Evolutionary conservation across 2,329 filamentous ascomycete genomes (phyloP).

Genomic region (Knufia fluminis): DNA sequence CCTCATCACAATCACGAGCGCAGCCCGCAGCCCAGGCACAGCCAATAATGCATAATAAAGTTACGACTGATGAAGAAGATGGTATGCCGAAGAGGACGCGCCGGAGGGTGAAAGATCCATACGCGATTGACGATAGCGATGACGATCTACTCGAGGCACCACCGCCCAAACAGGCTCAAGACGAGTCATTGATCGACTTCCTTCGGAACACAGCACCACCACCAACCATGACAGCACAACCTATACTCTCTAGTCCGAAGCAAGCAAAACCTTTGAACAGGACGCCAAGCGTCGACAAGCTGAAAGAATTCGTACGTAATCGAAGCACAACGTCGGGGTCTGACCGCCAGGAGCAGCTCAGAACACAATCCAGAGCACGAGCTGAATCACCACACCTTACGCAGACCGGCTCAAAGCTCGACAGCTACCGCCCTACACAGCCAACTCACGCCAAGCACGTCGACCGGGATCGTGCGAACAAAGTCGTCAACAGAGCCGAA

Average conservation of each 20-base stretch:
- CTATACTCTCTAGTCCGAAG: slow-evolving; percentile 15
- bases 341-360: slow-evolving; percentile 5
- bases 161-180: slow-evolving; percentile 27
- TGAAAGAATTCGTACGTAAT: slow-evolving; percentile 16
- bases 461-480: slow-evolving; percentile 28
- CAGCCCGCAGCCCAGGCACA: slow-evolving; percentile 14
- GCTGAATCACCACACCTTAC: slow-evolving; percentile 20
- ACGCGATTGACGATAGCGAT: slow-evolving; percentile 72
- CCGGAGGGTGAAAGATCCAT: slow-evolving; percentile 74
- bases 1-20: slow-evolving; percentile 7
- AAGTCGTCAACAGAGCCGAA: slow-evolving; percentile 1
- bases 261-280: slow-evolving; percentile 10
- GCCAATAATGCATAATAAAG: slow-evolving; percentile 9
- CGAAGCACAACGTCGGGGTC: slow-evolving; percentile 1
- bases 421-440: slow-evolving; percentile 25
- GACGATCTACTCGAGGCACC: slow-evolving; percentile 52
- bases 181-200: slow-evolving; percentile 42
- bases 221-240: slow-evolving; percentile 24
- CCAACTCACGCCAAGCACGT: slow-evolving; percentile 33
- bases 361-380: slow-evolving; percentile 13
- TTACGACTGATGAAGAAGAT: slow-evolving; percentile 30
- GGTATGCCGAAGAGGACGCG: slow-evolving; percentile 62
- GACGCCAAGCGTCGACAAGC: slow-evolving; percentile 16
- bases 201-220: slow-evolving; percentile 38
- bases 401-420: slow-evolving; percentile 26